Conservation (phyloP, 176 grass and related monocot genomes). For the Triticum monococcum region DNA sequence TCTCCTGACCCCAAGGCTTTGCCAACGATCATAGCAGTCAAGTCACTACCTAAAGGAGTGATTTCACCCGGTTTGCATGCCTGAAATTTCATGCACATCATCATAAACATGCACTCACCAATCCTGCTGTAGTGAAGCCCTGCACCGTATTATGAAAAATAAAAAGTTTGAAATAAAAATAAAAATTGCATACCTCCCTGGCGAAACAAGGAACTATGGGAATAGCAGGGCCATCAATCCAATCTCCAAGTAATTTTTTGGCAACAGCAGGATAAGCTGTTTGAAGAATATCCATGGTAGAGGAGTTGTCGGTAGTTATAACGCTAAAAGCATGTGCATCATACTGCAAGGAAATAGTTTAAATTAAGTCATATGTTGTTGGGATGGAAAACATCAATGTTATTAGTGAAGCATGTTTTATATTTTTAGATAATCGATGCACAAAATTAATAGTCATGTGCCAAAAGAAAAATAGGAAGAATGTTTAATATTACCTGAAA, state of each 20-base stretch:
- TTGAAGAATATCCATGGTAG: conserved; percentile 84
- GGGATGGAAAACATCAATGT: neutral
- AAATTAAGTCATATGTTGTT: neutral
- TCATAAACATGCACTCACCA: neutral
- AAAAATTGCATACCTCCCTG: conserved; percentile 54
- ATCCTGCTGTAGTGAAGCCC: neutral
- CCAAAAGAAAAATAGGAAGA: no score
- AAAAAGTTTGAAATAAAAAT: no score
- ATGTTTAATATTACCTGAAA: neutral
- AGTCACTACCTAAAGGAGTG: conserved; percentile 86
- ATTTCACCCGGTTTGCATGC: conserved; percentile 83
- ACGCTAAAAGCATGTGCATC: conserved; percentile 20
- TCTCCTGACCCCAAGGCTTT: conserved; percentile 81
- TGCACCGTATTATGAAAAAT: neutral
- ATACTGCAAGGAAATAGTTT: conserved; percentile 56
- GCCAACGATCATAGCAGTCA: conserved; percentile 86
- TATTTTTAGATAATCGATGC: no score
- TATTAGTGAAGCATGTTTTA: neutral
- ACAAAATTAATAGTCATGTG: no score
- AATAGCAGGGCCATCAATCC: conserved; percentile 65
- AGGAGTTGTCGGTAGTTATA: conserved; percentile 83
- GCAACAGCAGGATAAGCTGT: conserved; percentile 80
- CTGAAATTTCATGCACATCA: conserved; percentile 33
- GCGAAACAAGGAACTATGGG: conserved; percentile 84
- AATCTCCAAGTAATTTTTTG: conserved; percentile 74